phyloP scores from a whole-genome alignment of 148 eudicot genomes.

The Cornus suecica region DNA sequence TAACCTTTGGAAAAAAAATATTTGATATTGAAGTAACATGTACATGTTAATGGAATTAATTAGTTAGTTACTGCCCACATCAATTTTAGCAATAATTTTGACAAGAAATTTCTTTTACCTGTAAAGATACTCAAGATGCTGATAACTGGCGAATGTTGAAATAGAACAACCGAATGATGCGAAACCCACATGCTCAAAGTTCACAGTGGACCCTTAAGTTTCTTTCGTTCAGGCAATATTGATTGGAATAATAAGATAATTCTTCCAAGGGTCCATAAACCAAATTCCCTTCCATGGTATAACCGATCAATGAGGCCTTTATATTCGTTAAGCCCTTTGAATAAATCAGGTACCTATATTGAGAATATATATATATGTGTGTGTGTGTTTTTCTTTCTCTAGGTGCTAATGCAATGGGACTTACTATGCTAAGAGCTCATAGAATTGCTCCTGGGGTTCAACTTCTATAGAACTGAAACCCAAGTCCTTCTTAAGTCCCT shows the following conservation, averaged over 20 bases:
- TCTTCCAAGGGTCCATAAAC: background rate
- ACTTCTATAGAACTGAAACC: conserved; percentile 34
- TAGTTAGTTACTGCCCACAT: background rate
- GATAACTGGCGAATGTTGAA: background rate
- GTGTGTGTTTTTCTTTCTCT: background rate
- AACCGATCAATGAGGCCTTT: background rate
- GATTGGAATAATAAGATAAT: background rate
- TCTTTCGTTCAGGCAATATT: background rate
- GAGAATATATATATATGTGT: background rate
- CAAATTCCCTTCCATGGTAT: background rate
- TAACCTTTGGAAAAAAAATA: too few relatives aligned
- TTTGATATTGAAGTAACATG: background rate
- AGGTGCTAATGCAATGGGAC: background rate
- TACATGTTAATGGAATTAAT: background rate
- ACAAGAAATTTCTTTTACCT: background rate
- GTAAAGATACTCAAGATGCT: background rate
- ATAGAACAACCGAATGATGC: background rate
- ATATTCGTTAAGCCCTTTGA: background rate
- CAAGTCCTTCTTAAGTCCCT: conserved; percentile 42
- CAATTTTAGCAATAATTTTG: background rate
- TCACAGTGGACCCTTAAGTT: background rate
- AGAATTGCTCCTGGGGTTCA: conserved; percentile 14
- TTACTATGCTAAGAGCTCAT: conserved; percentile 16
- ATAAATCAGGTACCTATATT: background rate
- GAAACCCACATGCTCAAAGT: background rate